Base-by-base conservation (phyloP, 176 grass and related monocot species). In the Musa acuminata region DNA sequence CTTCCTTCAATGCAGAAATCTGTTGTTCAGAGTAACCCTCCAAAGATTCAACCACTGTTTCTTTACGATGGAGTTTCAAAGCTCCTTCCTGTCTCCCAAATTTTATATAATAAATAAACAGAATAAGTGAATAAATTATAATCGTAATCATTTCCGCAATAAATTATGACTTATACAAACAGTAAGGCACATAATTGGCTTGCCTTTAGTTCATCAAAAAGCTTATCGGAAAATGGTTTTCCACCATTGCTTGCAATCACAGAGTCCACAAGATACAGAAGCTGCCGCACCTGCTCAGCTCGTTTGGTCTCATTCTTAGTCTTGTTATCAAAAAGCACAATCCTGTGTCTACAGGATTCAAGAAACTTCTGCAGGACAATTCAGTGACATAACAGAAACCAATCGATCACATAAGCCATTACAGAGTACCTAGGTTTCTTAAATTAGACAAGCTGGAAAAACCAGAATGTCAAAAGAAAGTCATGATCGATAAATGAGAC, bases 301-400 rank as follows among this genome's bases (percentile, higher is more conserved):
- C 29, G 76, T 24, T 80, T 65, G 20, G 13, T 35, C 49, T 67
- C n/a, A 67, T 79, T 26, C 60, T 24, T 73, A 13, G 89, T 84
- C 75, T 81, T 84, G 67, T 92, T 92, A 52, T 92, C 77, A 60
- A 92, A 92, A 24, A 92, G 83, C 53, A 95, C 69, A 22, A 81
- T 77, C 81, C 91, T 88, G 3, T 75, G 62, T 53, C 79, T 77
- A 55, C 85, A 95, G 53, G 49, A 63, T 55, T 78, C 35, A 0
- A 90, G 11, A 58, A 88, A 72, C 20, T 74, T 77, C 85, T 90
- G 86, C 17, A 82, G 25, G 65, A 72, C 17, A 55, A 13, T 1
- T 9, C 35, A 70, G 67, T 16, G 51, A 70, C 9, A 21, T 3
- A 19, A 51, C 51, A 50, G 35, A 43, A 43, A 8, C 22, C 63